phyloP scores from a whole-genome alignment of 2,329 filamentous ascomycete genomes.

The Verticillium dahliae region DNA sequence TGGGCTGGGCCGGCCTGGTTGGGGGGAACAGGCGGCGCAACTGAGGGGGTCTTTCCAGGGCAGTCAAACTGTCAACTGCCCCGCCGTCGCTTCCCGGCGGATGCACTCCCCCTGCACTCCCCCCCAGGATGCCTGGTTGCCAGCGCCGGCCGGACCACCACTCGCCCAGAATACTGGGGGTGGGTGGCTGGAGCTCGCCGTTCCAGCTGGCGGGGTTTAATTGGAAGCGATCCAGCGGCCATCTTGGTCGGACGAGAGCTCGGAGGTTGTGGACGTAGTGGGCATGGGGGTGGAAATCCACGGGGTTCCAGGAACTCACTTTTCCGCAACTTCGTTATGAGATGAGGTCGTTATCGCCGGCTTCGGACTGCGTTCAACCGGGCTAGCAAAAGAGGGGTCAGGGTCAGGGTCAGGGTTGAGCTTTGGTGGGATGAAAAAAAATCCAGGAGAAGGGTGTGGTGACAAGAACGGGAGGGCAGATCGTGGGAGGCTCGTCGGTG shows the following conservation, averaged over 20 bases:
- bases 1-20: neutral
- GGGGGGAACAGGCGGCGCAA: neutral
- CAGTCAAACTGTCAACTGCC: neutral
- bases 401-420: neutral
- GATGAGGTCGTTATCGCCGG: neutral
- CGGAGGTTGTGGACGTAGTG: neutral
- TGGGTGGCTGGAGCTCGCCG: neutral
- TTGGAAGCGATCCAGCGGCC: neutral
- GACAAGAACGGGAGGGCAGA: neutral
- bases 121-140: neutral
- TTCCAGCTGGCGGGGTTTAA: neutral
- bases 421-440: neutral
- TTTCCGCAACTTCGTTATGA: neutral
- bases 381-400: neutral
- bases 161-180: neutral
- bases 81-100: neutral
- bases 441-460: neutral
- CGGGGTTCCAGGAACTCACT: neutral
- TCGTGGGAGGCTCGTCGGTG: neutral
- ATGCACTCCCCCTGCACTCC: neutral
- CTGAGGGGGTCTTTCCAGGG: neutral
- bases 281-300: neutral
- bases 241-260: neutral
- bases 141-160: neutral
- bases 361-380: neutral